A percentile compares a stretch with the other conserved stretches of the same genome.
Conservation (phyloP, 352 stramenopile species). For the Globisporangium abappressorium region DNA sequence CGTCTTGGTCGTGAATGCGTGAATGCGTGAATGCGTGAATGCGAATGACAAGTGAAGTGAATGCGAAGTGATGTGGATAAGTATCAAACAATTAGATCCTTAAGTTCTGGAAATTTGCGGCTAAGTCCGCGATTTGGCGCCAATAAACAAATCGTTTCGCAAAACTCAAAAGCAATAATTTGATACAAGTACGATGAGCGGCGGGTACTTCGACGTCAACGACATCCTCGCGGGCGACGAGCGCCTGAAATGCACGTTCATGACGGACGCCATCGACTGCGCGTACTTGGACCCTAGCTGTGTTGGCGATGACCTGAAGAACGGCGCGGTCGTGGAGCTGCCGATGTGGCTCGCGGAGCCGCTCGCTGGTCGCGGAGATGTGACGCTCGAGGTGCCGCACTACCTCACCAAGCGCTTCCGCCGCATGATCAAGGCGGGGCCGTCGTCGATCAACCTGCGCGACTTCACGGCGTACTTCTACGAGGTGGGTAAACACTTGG, state of each 20-base stretch:
- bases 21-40: not conserved
- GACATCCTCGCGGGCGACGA: conserved; percentile 79
- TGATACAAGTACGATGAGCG: conserved; percentile 8
- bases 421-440: conserved; percentile 77
- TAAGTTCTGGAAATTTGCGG: too few relatives aligned
- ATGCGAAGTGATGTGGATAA: not conserved
- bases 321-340: conserved; percentile 56
- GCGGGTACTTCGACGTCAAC: conserved; percentile 70
- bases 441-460: conserved; percentile 68
- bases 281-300: conserved; percentile 77
- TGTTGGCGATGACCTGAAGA: conserved; percentile 40
- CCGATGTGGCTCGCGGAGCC: conserved; percentile 74
- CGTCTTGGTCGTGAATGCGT: not conserved
- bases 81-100: too few relatives aligned
- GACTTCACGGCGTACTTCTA: conserved; percentile 77
- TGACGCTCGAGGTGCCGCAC: conserved; percentile 52
- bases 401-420: conserved; percentile 74
- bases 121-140: not conserved
- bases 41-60: not conserved
- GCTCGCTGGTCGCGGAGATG: conserved; percentile 48
- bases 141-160: not conserved
- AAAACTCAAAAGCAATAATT: not conserved
- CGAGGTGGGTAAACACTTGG: conserved; percentile 57
- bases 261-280: conserved; percentile 62
- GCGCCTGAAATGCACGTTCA: conserved; percentile 75